Percentiles rank a stretch among this genome's conserved stretches.
Conservation (phyloP, 805 yeast genomes). For the Geotrichum ghanense region DNA sequence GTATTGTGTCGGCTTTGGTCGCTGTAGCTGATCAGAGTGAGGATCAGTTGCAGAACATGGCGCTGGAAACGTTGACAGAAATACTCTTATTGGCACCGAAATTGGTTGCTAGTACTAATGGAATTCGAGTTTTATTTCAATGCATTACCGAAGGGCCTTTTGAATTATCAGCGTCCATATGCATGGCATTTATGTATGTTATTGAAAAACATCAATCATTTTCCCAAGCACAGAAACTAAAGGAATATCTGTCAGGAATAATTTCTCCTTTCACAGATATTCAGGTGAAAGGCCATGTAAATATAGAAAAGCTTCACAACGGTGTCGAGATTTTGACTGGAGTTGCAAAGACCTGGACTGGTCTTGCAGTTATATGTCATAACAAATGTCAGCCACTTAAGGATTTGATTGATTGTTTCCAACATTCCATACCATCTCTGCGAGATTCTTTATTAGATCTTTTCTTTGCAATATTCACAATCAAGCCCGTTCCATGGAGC, state of each 20-base stretch:
- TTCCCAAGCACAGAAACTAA: constrained; percentile 49
- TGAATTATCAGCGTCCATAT: constrained; percentile 32
- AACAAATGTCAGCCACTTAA: constrained; percentile 43
- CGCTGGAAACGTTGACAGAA: constrained; percentile 45
- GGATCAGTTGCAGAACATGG: constrained; percentile 38
- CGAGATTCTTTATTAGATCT: constrained; percentile 61
- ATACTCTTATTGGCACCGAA: constrained; percentile 35
- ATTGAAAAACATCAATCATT: constrained; percentile 46
- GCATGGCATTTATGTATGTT: constrained; percentile 40
- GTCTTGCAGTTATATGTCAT: constrained; percentile 53
- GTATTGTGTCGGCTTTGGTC: constrained; percentile 56
- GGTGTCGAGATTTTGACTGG: constrained; percentile 47
- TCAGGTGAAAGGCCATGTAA: constrained; percentile 36
- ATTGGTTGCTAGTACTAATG: constrained; percentile 33
- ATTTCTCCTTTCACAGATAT: constrained; percentile 63
- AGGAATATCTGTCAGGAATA: constrained; percentile 46
- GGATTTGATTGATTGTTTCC: constrained; percentile 50
- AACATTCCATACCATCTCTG: constrained; percentile 37
- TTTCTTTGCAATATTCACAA: constrained; percentile 53
- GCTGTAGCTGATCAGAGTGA: constrained; percentile 46
- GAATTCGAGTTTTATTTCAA: constrained; percentile 33
- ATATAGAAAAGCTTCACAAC: constrained; percentile 45
- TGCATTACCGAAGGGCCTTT: constrained; percentile 44
- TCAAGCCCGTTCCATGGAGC: constrained; percentile 46
- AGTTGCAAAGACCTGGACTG: constrained; percentile 64